Evolutionary conservation across 139 green algal genomes (phyloP), one percentile per base, ranked within the genome.

Genomic region (Deuterostichococcus epilithicus): DNA sequence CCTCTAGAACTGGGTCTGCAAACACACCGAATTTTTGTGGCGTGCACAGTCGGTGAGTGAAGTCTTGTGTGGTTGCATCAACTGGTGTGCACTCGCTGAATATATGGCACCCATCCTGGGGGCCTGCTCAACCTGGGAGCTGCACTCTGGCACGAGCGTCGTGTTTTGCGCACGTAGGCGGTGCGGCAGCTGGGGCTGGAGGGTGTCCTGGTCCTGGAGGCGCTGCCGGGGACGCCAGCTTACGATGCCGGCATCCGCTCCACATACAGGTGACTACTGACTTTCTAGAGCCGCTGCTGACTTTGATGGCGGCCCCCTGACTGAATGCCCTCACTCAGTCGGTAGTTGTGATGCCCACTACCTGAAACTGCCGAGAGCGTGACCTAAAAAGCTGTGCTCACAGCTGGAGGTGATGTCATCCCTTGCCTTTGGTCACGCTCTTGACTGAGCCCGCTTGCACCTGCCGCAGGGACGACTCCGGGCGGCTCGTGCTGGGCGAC

Each of bases 201-300:
- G 68, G 86, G 88, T 1, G 72, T 90, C 1, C 68, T 87, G 32
- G 79, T 91, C 2, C 78, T 91, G 52, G 85, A 86, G 8, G 72
- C 84, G 0, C 80, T 86, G 2, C 78, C 89, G 58, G 91, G 88
- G 30, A 91, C 87, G 18, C 92, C 92, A 6, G 94, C 94, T 0
- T 88, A 70, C 70, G 88, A 89, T 39, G 76, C 85, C 47, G 78
- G 89, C 45, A 32, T 88, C 35, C 70, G 83, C 34, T 76, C 73
- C 25, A 83, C 79, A 15, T 83, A 70, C 73, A 76, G 79, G 79
- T 80, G 28, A 8, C 2, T 52, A 52, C 13, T 13, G 8, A 52
- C 10, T 8, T 8, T 52, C 13, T 52, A 52, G 42, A n/a, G n/a
- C n/a, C n/a, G n/a, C n/a, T n/a, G n/a, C n/a, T n/a, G n/a, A n/a